Evolutionary conservation across 2,329 filamentous ascomycete genomes (phyloP).

Genomic region (Aciculosporium take): DNA sequence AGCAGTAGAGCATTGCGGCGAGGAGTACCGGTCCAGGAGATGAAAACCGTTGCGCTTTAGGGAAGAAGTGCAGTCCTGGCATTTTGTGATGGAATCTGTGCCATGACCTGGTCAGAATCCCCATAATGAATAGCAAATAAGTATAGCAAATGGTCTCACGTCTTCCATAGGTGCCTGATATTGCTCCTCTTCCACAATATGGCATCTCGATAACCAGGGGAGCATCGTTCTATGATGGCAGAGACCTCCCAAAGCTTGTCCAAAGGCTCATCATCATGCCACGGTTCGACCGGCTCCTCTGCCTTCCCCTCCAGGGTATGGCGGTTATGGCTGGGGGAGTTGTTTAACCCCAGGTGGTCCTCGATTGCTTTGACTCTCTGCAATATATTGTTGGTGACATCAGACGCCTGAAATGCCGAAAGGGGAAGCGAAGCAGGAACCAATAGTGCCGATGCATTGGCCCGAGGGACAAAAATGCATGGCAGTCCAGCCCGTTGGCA

Average conservation of each 20-base stretch:
- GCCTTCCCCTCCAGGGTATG: neutral
- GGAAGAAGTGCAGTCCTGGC: constrained; percentile 30
- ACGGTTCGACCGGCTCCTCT: constrained; percentile 1
- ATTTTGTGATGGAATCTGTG: constrained; percentile 28
- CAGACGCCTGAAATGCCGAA: neutral
- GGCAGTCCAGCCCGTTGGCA: constrained; percentile 20
- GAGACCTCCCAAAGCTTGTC: constrained; percentile 4
- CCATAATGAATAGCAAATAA: neutral
- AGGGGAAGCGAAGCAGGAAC: constrained; percentile 8
- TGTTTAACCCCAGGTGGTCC: constrained; percentile 1
- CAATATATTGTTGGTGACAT: constrained; percentile 2
- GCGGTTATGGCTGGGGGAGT: neutral
- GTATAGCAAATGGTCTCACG: neutral
- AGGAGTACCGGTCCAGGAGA: constrained; percentile 27
- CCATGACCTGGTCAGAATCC: neutral
- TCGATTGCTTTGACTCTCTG: constrained; percentile 3
- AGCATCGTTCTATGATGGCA: constrained; percentile 1
- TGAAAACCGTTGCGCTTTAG: constrained; percentile 27
- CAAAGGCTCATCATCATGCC: constrained; percentile 2
- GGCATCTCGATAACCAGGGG: neutral
- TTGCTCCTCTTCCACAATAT: constrained; percentile 1
- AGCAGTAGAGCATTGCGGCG: constrained; percentile 30
- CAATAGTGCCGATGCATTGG: constrained; percentile 16
- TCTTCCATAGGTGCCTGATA: constrained; percentile 4
- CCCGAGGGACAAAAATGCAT: constrained; percentile 26